phyloP scores from a whole-genome alignment of 1,284 basidiomycete genomes.

The Pterulicium gracile region DNA sequence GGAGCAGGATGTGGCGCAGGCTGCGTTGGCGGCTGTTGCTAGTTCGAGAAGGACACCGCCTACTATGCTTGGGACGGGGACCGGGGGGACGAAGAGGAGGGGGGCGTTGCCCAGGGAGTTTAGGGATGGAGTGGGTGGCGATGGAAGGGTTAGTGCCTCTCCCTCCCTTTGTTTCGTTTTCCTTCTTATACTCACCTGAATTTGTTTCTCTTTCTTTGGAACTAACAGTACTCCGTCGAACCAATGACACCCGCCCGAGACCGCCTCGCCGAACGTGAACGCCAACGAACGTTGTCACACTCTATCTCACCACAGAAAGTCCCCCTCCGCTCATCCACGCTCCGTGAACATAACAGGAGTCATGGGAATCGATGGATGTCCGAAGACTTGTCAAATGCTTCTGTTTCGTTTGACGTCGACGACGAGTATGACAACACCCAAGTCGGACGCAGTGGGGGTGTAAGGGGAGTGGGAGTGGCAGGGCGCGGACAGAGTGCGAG shows the following conservation, averaged over 20 bases:
- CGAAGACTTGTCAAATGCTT: constrained; percentile 26
- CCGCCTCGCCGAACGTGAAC: not conserved
- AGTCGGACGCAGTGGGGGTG: constrained; percentile 11
- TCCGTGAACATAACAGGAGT: constrained; percentile 31
- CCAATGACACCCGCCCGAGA: not conserved
- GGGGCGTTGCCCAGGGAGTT: constrained; percentile 56
- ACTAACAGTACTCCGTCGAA: constrained; percentile 9
- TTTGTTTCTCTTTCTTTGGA: constrained; percentile 20
- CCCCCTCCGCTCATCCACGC: constrained; percentile 19
- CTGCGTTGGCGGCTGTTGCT: constrained; percentile 52
- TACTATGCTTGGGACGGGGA: constrained; percentile 23
- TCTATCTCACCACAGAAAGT: constrained; percentile 22
- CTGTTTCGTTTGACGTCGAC: constrained; percentile 13
- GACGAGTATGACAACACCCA: constrained; percentile 19
- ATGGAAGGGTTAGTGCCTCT: constrained; percentile 8
- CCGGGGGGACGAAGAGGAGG: constrained; percentile 35
- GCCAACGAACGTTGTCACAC: constrained; percentile 13
- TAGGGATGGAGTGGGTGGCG: constrained; percentile 25
- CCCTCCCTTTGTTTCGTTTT: constrained; percentile 7
- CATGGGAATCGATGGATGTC: constrained; percentile 43
- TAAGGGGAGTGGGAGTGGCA: no score
- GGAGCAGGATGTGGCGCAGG: constrained; percentile 31
- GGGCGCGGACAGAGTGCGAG: constrained; percentile 37
- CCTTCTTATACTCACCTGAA: constrained; percentile 10
- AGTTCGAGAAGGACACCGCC: constrained; percentile 37